Conservation (phyloP, 2,329 filamentous ascomycete genomes). For the Aspergillus ibericus region DNA sequence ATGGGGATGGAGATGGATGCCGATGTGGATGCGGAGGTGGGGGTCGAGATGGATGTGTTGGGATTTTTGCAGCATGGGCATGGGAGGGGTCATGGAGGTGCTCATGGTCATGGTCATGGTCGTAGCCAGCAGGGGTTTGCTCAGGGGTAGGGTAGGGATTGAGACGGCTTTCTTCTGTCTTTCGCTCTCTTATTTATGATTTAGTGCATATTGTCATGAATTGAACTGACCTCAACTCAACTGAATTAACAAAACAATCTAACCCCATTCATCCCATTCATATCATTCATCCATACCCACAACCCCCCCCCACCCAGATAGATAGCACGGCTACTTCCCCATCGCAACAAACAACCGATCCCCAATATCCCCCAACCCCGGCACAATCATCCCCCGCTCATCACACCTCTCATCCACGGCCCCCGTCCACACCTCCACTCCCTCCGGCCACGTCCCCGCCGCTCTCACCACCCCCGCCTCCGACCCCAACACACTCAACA, state of each 20-base stretch:
- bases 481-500: conserved; percentile 74
- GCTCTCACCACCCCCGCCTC: conserved; percentile 68
- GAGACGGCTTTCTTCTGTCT: too few relatives aligned
- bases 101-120: not conserved
- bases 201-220: too few relatives aligned
- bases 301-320: not conserved
- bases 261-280: not conserved
- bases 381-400: conserved; percentile 82
- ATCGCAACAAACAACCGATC: conserved; percentile 86
- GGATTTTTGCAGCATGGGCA: not conserved
- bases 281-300: not conserved
- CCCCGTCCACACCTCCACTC: conserved; percentile 70
- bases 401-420: conserved; percentile 73
- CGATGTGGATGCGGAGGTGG: not conserved
- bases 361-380: conserved; percentile 85
- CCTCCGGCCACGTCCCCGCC: conserved; percentile 70
- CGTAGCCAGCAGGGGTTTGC: too few relatives aligned
- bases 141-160: too few relatives aligned
- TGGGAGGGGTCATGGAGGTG: not conserved
- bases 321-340: conserved; percentile 63
- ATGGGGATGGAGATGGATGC: not conserved
- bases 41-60: conserved; percentile 10
- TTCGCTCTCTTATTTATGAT: too few relatives aligned
- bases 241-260: too few relatives aligned
- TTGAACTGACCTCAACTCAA: too few relatives aligned